phyloP scores from a whole-genome alignment of 176 grass and related monocot species.

The Raddia distichophylla region DNA sequence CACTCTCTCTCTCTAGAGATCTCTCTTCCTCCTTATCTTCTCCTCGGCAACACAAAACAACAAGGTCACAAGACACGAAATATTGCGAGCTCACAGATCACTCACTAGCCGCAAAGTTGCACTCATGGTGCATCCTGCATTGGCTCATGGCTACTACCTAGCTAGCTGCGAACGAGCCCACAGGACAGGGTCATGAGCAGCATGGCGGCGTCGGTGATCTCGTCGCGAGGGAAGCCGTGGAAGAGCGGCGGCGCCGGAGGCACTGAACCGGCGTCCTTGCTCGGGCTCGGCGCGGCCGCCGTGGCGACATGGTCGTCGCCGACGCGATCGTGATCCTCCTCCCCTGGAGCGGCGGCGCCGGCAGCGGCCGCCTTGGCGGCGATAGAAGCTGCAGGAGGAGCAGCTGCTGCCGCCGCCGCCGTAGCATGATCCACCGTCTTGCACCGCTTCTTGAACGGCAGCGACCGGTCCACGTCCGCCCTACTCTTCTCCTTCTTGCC shows the following conservation, averaged over 20 bases:
- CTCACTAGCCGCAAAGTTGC: slow-evolving; percentile 9
- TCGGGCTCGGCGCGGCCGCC: neutral
- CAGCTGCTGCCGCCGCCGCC: neutral
- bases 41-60: slow-evolving; percentile 44
- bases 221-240: slow-evolving; percentile 53
- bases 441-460: slow-evolving; percentile 98
- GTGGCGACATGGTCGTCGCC: neutral
- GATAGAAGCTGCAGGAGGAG: neutral
- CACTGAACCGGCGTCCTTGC: slow-evolving; percentile 16
- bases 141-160: neutral
- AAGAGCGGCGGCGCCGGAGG: neutral
- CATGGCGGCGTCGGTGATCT: slow-evolving; percentile 83
- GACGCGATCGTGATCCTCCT: slow-evolving; percentile 37
- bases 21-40: slow-evolving; percentile 37
- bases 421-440: slow-evolving; percentile 59
- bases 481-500: slow-evolving; percentile 66
- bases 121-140: slow-evolving; percentile 22
- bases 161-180: slow-evolving; percentile 59
- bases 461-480: slow-evolving; percentile 53
- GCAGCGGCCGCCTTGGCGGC: neutral
- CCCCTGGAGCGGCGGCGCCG: neutral
- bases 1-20: neutral
- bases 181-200: slow-evolving; percentile 94
- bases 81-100: no score
- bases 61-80: no score